phyloP scores from a whole-genome alignment of 192 early-diverging fungal species.

The Phycomyces blakesleeanus region DNA sequence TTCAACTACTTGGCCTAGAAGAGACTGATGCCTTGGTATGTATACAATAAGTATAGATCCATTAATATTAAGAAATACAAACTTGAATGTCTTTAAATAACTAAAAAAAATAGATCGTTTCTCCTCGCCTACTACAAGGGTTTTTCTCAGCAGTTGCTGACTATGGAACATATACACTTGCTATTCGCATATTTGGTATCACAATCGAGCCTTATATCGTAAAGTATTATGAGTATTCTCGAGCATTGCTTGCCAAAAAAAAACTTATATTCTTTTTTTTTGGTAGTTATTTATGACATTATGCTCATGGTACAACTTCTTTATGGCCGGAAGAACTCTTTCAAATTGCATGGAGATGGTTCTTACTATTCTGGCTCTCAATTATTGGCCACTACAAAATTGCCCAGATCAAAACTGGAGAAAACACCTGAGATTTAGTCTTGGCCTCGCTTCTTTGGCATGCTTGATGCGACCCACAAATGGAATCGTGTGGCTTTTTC shows the following conservation, averaged over 20 bases:
- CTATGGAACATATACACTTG: constrained; percentile 70
- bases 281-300: constrained; percentile 51
- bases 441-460: constrained; percentile 69
- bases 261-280: neutral
- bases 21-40: constrained; percentile 67
- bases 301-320: constrained; percentile 57
- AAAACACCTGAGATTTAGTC: constrained; percentile 36
- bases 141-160: constrained; percentile 70
- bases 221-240: neutral
- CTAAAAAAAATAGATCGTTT: too few relatives aligned
- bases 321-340: constrained; percentile 47
- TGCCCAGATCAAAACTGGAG: neutral
- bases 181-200: constrained; percentile 32
- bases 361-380: constrained; percentile 71
- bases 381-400: constrained; percentile 76
- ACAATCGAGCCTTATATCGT: constrained; percentile 29
- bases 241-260: neutral
- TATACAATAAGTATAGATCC: neutral
- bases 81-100: too few relatives aligned
- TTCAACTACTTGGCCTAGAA: constrained; percentile 61
- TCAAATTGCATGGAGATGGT: constrained; percentile 73
- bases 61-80: too few relatives aligned
- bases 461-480: constrained; percentile 91
- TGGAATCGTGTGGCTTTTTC: constrained; percentile 77
- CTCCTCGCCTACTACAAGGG: constrained; percentile 74